Evolutionary conservation across 1,139 yeast species (phyloP), one percentile per base, ranked within the genome.

Genomic region (Pichia inconspicua): DNA sequence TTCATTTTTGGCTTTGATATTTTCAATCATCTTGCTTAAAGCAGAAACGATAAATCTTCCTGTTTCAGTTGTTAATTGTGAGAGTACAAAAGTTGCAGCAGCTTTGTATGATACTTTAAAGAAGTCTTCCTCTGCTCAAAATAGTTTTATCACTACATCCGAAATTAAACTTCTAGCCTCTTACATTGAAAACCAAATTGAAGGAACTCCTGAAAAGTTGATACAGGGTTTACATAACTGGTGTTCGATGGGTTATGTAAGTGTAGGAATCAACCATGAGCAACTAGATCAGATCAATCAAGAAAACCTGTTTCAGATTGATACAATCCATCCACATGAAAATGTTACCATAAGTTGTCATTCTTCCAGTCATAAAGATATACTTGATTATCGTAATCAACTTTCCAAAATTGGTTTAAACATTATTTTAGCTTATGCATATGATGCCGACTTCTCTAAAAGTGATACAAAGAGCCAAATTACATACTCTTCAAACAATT

Each of bases 21-120:
- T 45, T 9, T 46, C 40, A 11, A 27, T 39, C 14, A 32, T 44
- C 10, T n/a, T 52, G 11, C 14, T 48, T 9, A 41, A 38, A 8
- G 32, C 34, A 3, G 36, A 40, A 3, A 46, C 51, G 12, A 52
- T 64, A 3, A 54, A 55, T 0, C 55, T 71, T 12, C 71, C 71
- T 53, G 61, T 75, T 19, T 67, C 73, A 5, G 59, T 71, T 39
- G 62, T 79, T 41, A 71, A 73, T 55, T 76, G 79, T 55, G 68
- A 74, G 7, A 80, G 73, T 55, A 60, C 72, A 5, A 78, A 76
- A 50, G 75, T 79, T 11, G 71, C 80, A 0, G 56, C 64, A 25
- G 84, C 84, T 2, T 61, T 79, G 25, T 78, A 76, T 57, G 65
- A 71, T 39, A 70, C 77, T 4, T 63, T 78, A 42, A 62, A 76